Evolutionary conservation across 2,329 filamentous ascomycete genomes (phyloP).

Genomic region (Zasmidium citrigriseum): DNA sequence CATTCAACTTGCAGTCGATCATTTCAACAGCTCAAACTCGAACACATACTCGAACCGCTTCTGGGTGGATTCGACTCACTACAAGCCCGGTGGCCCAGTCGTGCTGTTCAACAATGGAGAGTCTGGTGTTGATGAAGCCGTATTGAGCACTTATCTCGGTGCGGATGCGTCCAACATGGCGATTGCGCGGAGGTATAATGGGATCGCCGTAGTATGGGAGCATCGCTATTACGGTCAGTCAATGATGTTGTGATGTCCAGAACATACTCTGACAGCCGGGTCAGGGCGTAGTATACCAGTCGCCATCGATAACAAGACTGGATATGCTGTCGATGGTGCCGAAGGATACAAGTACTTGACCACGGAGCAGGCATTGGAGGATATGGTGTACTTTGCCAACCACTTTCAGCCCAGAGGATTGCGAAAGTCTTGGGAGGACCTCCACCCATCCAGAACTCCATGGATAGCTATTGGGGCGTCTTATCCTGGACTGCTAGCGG

Average conservation of each 20-base stretch:
- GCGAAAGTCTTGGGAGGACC: slow-evolving; percentile 4
- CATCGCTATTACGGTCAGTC: slow-evolving; percentile 21
- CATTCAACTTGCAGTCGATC: neutral
- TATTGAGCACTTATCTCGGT: neutral
- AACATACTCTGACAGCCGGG: neutral
- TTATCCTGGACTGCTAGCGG: slow-evolving; percentile 24
- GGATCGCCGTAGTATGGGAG: slow-evolving; percentile 23
- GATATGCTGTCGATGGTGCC: slow-evolving; percentile 17
- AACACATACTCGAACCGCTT: neutral
- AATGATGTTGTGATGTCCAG: neutral
- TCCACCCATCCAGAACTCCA: slow-evolving; percentile 18
- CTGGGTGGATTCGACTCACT: slow-evolving; percentile 14
- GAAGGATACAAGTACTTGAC: slow-evolving; percentile 24
- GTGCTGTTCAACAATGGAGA: neutral
- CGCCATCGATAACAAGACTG: slow-evolving; percentile 9
- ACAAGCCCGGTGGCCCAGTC: neutral
- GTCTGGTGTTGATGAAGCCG: neutral
- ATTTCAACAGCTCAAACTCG: neutral
- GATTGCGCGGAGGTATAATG: slow-evolving; percentile 13
- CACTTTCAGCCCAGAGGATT: slow-evolving; percentile 21
- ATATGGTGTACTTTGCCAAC: slow-evolving; percentile 25
- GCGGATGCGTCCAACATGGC: neutral
- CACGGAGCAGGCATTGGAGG: slow-evolving; percentile 27
- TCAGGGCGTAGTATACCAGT: slow-evolving; percentile 14
- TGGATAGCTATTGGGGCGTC: slow-evolving; percentile 27